A percentile compares a stretch with the other conserved stretches of the same genome.
Conservation (phyloP, 495 filamentous ascomycete genomes). For the Aspergillus bridgeri region DNA sequence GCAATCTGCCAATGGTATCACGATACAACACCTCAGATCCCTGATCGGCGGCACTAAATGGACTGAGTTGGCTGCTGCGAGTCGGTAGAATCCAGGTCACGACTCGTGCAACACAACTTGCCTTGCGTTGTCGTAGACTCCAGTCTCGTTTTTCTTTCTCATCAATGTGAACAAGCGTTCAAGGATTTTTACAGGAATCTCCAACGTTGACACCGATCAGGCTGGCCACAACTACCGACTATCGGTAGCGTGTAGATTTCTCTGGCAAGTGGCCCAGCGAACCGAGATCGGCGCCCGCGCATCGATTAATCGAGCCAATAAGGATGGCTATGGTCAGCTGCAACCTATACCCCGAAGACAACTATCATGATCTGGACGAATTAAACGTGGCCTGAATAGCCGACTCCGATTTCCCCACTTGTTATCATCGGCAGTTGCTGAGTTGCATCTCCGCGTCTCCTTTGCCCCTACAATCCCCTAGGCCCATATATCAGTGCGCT, state of each 20-base stretch:
- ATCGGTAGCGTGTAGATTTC: too few species aligned
- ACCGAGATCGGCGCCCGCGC: constrained; percentile 3
- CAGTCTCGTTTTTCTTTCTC: too few species aligned
- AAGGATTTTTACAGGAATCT: too few species aligned
- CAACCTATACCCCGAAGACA: background rate
- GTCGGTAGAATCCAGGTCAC: background rate
- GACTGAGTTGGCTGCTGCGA: background rate
- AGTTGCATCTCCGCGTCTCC: background rate
- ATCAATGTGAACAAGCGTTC: too few species aligned
- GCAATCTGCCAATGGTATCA: background rate
- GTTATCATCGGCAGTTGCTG: background rate
- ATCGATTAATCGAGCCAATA: constrained; percentile 14
- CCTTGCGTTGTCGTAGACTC: background rate
- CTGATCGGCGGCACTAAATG: background rate
- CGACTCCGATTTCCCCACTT: background rate
- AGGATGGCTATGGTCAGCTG: background rate
- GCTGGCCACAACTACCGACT: too few species aligned
- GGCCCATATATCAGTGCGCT: background rate
- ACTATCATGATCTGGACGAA: background rate
- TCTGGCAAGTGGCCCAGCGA: background rate
- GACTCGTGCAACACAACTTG: background rate
- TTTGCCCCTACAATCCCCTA: background rate
- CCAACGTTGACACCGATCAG: too few species aligned
- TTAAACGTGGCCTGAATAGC: background rate
- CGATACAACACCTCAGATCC: constrained; percentile 6